phyloP scores from a whole-genome alignment of 441 rosid genomes.

The Populus hybrid region DNA sequence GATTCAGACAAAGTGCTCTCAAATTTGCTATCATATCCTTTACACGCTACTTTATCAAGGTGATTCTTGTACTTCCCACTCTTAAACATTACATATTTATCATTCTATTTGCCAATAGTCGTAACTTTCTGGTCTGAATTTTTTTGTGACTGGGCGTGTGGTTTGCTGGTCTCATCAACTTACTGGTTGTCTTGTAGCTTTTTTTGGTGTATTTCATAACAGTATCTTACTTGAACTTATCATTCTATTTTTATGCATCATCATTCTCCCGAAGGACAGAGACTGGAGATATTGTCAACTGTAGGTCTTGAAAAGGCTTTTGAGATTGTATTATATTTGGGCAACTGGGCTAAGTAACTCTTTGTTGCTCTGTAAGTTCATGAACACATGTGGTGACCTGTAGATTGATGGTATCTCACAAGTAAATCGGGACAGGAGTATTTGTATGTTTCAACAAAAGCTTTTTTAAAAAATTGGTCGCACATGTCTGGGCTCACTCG shows the following conservation, averaged over 20 bases:
- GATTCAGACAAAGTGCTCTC: conserved; percentile 77
- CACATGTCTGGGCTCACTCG: neutral
- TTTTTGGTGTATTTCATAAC: too few relatives aligned
- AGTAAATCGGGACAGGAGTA: neutral
- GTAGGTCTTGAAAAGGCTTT: neutral
- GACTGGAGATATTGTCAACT: neutral
- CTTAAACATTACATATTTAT: neutral
- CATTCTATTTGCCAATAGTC: neutral
- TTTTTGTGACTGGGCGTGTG: neutral
- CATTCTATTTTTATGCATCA: neutral
- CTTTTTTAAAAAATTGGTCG: neutral
- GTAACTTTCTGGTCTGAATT: neutral
- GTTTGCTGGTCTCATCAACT: neutral
- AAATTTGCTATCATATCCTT: conserved; percentile 82
- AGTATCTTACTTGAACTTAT: too few relatives aligned
- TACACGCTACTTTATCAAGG: conserved; percentile 65
- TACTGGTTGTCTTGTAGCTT: too few relatives aligned
- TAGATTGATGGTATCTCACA: neutral
- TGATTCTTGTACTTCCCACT: conserved; percentile 20
- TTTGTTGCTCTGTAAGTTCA: too few relatives aligned
- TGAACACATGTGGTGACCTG: neutral
- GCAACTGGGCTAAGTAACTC: neutral
- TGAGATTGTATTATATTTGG: neutral
- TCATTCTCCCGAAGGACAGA: neutral
- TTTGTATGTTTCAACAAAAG: neutral